A percentile compares a stretch with the other conserved stretches of the same genome.
phyloP scores from a whole-genome alignment of 1,139 yeast species.

The Blastobotrys petasosporus region DNA sequence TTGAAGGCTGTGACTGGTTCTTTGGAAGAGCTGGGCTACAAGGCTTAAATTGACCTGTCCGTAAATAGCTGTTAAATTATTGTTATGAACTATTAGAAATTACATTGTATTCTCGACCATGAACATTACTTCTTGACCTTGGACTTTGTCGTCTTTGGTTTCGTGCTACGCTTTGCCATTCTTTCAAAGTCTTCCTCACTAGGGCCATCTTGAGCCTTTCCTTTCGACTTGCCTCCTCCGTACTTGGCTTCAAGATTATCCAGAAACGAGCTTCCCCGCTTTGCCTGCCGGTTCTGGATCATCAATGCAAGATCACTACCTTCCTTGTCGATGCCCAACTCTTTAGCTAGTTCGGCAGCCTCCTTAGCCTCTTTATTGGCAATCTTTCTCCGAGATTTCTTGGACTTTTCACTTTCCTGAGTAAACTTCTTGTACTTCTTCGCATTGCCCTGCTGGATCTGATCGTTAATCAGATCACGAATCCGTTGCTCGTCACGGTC shows the following conservation, averaged over 20 bases:
- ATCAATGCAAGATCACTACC: conserved; percentile 26
- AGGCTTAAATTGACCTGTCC: conserved; percentile 1
- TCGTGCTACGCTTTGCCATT: conserved; percentile 28
- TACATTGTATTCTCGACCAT: neutral
- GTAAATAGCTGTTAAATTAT: neutral
- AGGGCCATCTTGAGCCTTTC: conserved; percentile 27
- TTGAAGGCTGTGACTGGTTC: conserved; percentile 14
- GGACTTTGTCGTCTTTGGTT: conserved; percentile 6
- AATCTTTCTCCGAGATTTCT: conserved; percentile 48
- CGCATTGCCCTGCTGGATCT: conserved; percentile 38
- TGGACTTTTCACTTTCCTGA: conserved; percentile 47
- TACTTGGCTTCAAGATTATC: conserved; percentile 53
- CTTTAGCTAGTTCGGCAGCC: conserved; percentile 55
- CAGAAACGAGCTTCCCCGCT: conserved; percentile 46
- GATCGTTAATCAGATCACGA: conserved; percentile 44
- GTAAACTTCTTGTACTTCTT: conserved; percentile 44
- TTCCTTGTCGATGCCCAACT: conserved; percentile 40
- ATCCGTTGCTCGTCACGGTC: conserved; percentile 61
- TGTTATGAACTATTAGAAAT: neutral
- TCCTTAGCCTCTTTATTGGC: conserved; percentile 59
- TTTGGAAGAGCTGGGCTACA: conserved; percentile 12
- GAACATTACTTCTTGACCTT: conserved; percentile 6
- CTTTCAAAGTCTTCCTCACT: conserved; percentile 41
- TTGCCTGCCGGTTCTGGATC: conserved; percentile 25
- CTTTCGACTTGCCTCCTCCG: conserved; percentile 26